Evolutionary conservation across 2,329 filamentous ascomycete species (phyloP), one percentile per base, ranked within the genome.

Genomic region (Hymenoscyphus salicellus): DNA sequence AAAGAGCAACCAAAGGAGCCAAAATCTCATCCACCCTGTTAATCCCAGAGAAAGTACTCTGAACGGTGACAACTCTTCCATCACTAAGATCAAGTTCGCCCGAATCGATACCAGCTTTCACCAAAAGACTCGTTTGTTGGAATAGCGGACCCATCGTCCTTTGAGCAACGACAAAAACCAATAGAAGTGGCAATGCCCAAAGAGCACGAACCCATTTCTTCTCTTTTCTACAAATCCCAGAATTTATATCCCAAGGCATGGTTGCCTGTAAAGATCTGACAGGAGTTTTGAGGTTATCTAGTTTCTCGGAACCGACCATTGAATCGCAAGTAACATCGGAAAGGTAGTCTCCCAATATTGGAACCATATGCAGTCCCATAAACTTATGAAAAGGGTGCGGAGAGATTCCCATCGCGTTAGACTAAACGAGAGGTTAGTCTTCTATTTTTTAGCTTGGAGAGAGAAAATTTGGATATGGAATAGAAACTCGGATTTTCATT

Each of bases 241-340:
- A 16, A 38, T 38, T 17, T 38, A 5, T 38, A 38, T 38, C 36
- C 14, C 36, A 38, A 38, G 36, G 36, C 36, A 38, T 38, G 1
- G 66, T 73, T 10, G 70, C 73, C 17, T 41, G 49, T 7, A 70
- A 46, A 10, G 66, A 63, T 26, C 68, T 61, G 28, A 68, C 61
- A 28, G 75, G 75, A 2, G 64, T 60, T n/a, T 74, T 72, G 0
- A 77, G 66, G 55, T 64, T 73, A 14, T 77, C 72, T 2, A 77
- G 60, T 23, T 63, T 66, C 20, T 73, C 71, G 4, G 75, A 66
- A 38, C 68, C 71, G 30, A 70, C 62, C 16, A 69, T 65, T 14
- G 65, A 33, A 30, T 71, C 68, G 43, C 64, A 68, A 55, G 62
- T 68, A 23, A 67, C 16, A 43, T 72, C 68, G 20, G 64, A 55